A percentile compares a stretch with the other conserved stretches of the same genome.
phyloP scores from a whole-genome alignment of 768 basidiomycete genomes.

The Russula ochroleuca region DNA sequence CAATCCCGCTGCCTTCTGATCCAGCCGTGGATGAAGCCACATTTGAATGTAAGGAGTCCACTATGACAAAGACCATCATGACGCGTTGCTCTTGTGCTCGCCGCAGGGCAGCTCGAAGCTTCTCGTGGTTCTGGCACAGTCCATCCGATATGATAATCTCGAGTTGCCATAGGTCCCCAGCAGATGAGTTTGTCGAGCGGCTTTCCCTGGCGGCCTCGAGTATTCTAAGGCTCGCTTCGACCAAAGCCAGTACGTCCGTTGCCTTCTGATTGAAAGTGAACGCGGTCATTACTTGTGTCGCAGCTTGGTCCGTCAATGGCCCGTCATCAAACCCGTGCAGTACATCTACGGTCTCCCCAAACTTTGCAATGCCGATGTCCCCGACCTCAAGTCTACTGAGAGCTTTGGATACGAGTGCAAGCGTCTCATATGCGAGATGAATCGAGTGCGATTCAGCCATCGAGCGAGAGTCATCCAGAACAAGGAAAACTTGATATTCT shows the following conservation, averaged over 20 bases:
- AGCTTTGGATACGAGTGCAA: constrained; percentile 88
- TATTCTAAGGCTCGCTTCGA: constrained; percentile 71
- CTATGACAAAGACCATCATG: constrained; percentile 93
- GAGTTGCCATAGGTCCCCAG: constrained; percentile 91
- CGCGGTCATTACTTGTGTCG: constrained; percentile 71
- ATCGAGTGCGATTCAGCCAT: constrained; percentile 93
- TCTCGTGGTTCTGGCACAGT: constrained; percentile 95
- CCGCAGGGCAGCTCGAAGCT: constrained; percentile 71
- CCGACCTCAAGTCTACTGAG: constrained; percentile 90
- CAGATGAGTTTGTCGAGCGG: constrained; percentile 53
- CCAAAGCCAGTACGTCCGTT: constrained; percentile 79
- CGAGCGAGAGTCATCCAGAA: constrained; percentile 93
- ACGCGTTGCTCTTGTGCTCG: constrained; percentile 85
- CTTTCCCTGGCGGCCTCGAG: constrained; percentile 75
- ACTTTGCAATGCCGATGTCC: constrained; percentile 87
- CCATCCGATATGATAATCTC: constrained; percentile 99
- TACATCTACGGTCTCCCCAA: constrained; percentile 84
- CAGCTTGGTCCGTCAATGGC: constrained; percentile 75
- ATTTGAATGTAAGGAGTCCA: constrained; percentile 76
- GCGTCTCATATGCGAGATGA: constrained; percentile 90
- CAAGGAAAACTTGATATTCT: constrained; percentile 92
- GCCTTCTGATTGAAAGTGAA: constrained; percentile 89
- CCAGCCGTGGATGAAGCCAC: constrained; percentile 27
- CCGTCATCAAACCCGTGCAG: constrained; percentile 83
- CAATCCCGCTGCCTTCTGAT: not conserved